Evolutionary conservation across 2,329 filamentous ascomycete species (phyloP), one percentile per base, ranked within the genome.

Genomic region (Zopfia rhizophila): DNA sequence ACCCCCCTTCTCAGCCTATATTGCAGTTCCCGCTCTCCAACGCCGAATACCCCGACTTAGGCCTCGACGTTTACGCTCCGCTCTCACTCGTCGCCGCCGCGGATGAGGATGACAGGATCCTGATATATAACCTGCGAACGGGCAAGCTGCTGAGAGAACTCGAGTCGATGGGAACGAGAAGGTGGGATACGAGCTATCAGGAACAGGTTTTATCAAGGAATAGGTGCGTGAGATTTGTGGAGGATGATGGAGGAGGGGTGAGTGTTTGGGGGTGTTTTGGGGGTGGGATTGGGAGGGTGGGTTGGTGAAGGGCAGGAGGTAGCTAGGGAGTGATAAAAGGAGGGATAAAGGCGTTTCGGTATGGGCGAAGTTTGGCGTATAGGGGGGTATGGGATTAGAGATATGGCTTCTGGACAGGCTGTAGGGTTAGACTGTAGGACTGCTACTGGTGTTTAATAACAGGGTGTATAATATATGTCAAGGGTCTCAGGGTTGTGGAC

Each of bases 21-120:
- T 41, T 72, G 16, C 49, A 30, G 1, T 70, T 67, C 27, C 36
- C 51, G 6, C 56, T 68, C 46, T 46, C 54, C 11, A 67, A 70
- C 23, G 33, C 54, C 2, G 57, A 66, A 10, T 60, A 63, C 16
- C 22, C 49, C 0, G 55, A 64, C 7, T 50, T 67, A 1, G 68
- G 60, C 5, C 29, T 74, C 3, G 68, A 65, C 7, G 58, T 72
- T 1, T 47, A 67, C 31, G 25, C 51, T 1, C 33, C 56, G 3
- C 27, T 70, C 7, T 70, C 70, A 0, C 51, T 74, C 5, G 32
- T 72, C 2, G 70, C 70, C 5, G 69, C 67, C 2, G 56, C 57
- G 0, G 64, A 70, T 30, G 63, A 68, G 22, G 11, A 46, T 5
- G 53, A 45, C 1, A 52, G 12, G 12, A 51, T 72, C 10, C 45